Conservation (phyloP, 768 basidiomycete species). For the Termitomyces sp. region DNA sequence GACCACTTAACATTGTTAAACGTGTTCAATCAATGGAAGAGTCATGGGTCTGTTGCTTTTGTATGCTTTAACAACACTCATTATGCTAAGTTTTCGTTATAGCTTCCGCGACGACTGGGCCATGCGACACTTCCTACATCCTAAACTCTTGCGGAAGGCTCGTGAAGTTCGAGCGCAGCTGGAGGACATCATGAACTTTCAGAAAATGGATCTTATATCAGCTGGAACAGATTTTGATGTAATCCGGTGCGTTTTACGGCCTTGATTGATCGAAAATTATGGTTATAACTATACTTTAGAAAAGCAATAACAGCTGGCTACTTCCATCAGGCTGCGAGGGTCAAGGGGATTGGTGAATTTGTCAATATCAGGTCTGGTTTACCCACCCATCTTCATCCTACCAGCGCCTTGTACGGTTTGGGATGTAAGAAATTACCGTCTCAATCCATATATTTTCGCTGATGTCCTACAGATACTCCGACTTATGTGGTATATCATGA, state of each 20-base stretch:
- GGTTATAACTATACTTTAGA: slow-evolving; percentile 33
- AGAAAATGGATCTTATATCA: slow-evolving; percentile 92
- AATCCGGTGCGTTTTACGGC: slow-evolving; percentile 42
- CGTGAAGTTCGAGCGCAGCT: slow-evolving; percentile 94
- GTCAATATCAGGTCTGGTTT: slow-evolving; percentile 94
- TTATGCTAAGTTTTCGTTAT: slow-evolving; percentile 3
- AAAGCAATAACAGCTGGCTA: slow-evolving; percentile 98
- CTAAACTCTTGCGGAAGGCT: slow-evolving; percentile 91
- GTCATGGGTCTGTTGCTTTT: slow-evolving; percentile 68
- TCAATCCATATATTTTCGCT: slow-evolving; percentile 8
- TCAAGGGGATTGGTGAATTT: slow-evolving; percentile 99
- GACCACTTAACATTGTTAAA: slow-evolving; percentile 95
- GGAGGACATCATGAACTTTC: slow-evolving; percentile 99
- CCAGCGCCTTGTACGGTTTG: slow-evolving; percentile 92
- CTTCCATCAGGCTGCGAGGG: slow-evolving; percentile 97
- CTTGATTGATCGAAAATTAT: background rate
- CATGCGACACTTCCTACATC: slow-evolving; percentile 93
- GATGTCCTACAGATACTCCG: slow-evolving; percentile 68
- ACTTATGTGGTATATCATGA: slow-evolving; percentile 98
- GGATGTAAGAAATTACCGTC: slow-evolving; percentile 63
- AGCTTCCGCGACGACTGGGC: slow-evolving; percentile 95
- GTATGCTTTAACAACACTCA: background rate
- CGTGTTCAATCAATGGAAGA: slow-evolving; percentile 98
- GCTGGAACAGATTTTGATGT: slow-evolving; percentile 95
- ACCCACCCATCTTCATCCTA: slow-evolving; percentile 95